These are phyloP conservation scores for Eucalyptus brandiana DNA, from an alignment of 345 rosid genomes.

Conservation along the genomic window DNA sequence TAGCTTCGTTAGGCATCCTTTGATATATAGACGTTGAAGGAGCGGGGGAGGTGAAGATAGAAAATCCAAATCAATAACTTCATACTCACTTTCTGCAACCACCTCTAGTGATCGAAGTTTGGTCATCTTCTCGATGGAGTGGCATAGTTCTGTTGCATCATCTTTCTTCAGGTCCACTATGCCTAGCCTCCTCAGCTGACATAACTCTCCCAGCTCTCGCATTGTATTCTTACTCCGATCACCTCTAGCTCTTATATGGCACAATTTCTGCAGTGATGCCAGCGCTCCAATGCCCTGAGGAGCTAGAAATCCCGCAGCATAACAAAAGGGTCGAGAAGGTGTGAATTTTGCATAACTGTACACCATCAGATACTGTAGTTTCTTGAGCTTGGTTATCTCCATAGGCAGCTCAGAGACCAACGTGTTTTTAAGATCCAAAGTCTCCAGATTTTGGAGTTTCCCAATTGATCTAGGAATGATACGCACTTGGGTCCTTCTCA, in stretches of 20 bases:
- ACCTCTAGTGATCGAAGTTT: fast-evolving
- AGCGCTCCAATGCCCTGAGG: neutral
- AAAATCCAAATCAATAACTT: no score
- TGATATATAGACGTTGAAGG: fast-evolving
- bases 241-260: fast-evolving
- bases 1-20: no score
- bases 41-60: no score
- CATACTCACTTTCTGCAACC: fast-evolving
- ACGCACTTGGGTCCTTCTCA: fast-evolving
- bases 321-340: fast-evolving
- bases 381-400: neutral
- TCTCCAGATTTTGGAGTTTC: neutral
- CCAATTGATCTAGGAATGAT: neutral
- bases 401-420: neutral
- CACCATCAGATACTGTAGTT: neutral
- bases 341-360: fast-evolving
- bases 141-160: no score
- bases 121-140: no score
- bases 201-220: no score
- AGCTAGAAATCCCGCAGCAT: fast-evolving
- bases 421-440: neutral
- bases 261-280: fast-evolving
- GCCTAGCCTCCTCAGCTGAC: fast-evolving
- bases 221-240: fast-evolving
- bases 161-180: fast-evolving